Base-by-base conservation (phyloP, 257 asterid genomes). In the Petrea volubilis region DNA sequence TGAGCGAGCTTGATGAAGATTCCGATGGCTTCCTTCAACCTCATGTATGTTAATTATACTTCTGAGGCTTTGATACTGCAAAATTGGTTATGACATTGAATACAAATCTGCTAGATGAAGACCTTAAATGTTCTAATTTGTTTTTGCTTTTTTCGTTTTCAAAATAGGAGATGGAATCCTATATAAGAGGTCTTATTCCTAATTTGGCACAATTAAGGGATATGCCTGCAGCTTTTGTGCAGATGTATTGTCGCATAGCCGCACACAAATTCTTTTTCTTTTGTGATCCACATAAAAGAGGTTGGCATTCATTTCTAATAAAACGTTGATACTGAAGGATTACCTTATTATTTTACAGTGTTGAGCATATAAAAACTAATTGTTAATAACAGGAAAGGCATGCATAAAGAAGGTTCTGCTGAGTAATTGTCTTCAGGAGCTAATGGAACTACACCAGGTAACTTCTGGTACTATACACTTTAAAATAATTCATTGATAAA, bases 1-100 rank as follows among this genome's bases (percentile, higher is more conserved):
- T 92, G 99, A 95, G 99, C 67, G 99, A 95, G 90, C 98, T 95
- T 51, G 99, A 95, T 72, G 97, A 88, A 83, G 99, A 95, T 84
- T 95, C 99, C 64, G 99, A 95, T 83, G 99, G 99, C 77, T 95
- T 92, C 74, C 97, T 92, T 74, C 99, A 86, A 75, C 96, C 98
- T 70, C 94, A 90, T 81, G 99, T 95, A 88, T 71, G 90, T 62
- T 75, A 56, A 28, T 64, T 62, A 29, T 71, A 68, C 68, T 75
- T 77, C 49, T 44, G 60, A 77, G 78, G 67, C 68, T 66, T 40
- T 71, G 34, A 31, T 49, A 57, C 61, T 50, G 60, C 55, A 29
- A 44, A 27, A 46, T 51, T 67, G 44, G 40, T 31, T 61, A 44
- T n/a, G n/a, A 43, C 8, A 31, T 55, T 60, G 21, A 10, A 56